Base-by-base conservation (phyloP, 2,329 filamentous ascomycete genomes). In the Fusarium sp. region DNA sequence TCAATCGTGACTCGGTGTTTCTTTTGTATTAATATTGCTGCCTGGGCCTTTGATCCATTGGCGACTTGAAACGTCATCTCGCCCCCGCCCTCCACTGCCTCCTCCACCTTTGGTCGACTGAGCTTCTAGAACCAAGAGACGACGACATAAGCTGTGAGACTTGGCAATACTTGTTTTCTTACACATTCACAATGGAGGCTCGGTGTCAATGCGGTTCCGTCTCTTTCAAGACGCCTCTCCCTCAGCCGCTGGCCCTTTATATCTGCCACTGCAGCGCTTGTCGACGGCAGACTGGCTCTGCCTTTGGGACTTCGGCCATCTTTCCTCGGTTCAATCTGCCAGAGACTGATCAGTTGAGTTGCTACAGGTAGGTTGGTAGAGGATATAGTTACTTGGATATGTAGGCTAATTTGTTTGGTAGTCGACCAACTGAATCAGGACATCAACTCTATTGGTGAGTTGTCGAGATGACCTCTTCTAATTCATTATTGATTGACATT, bases 181-280 rank as follows among this genome's bases (percentile, higher is more conserved):
- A 31, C 18, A 20, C 24, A 47, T 16, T 7, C 73, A 38, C 27
- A 16, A 91, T 91, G 90, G 86, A 91, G 64, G 89, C 85, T 31
- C 83, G 84, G 62, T 93, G 92, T 79, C 90, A 93, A 80, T 94
- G 92, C 83, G 89, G 90, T 62, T 82, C 87, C 18, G 86, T 93
- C 62, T 78, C 79, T 40, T 93, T 93, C 84, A 88, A 84, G 71
- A 93, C 91, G 34, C 90, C 92, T 1, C 82, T 88, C 1, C 80
- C 85, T 5, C 84, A 87, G 66, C 92, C 92, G 1, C 82, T 92
- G 50, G 88, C 88, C n/a, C 83, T 93, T 60, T 93, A 92, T 80
- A 90, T 93, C 79, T 94, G 92, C 82, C 92, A 93, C 83, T 94
- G 92, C 81, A 82, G 85, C 64, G 88, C 91, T 79, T 94, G 92